Evolutionary conservation across 192 early-diverging fungal genomes (phyloP).

Genomic region (Jimgerdemannia lactiflua): DNA sequence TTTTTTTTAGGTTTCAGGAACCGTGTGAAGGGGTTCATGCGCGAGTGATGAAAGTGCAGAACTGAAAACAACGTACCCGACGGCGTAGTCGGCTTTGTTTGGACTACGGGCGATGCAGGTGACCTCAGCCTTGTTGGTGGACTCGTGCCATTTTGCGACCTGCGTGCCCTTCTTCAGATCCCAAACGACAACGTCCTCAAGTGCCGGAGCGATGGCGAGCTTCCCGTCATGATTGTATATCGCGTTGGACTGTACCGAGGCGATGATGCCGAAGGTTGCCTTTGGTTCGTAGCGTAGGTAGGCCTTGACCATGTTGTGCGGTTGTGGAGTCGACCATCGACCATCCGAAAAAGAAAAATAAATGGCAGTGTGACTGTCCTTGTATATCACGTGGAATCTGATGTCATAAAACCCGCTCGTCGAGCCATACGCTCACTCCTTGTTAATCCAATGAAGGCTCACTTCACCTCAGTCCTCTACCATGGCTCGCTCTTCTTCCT

Average conservation of each 20-base stretch:
- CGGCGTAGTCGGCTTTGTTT: slow-evolving; percentile 71
- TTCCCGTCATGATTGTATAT: slow-evolving; percentile 69
- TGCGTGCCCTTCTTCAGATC: slow-evolving; percentile 80
- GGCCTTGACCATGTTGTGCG: slow-evolving; percentile 58
- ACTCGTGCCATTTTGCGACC: slow-evolving; percentile 76
- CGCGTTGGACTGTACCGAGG: slow-evolving; percentile 64
- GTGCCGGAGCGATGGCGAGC: slow-evolving; percentile 73
- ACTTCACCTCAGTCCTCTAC: slow-evolving; percentile 8
- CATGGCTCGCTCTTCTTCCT: slow-evolving; percentile 28
- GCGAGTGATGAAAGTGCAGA: slow-evolving; percentile 1
- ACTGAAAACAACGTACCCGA: slow-evolving; percentile 58
- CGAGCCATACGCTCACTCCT: too few species aligned
- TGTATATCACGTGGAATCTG: too few species aligned
- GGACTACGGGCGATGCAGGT: slow-evolving; percentile 75
- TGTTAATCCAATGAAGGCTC: not conserved
- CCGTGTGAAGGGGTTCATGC: slow-evolving; percentile 15
- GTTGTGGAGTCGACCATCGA: not conserved
- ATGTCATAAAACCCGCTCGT: too few species aligned
- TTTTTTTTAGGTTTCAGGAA: too few species aligned
- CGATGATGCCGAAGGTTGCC: slow-evolving; percentile 82
- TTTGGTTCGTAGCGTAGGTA: slow-evolving; percentile 82
- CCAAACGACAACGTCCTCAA: slow-evolving; percentile 85
- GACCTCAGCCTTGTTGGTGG: slow-evolving; percentile 80
- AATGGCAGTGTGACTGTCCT: not conserved
- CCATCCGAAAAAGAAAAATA: not conserved